Conservation (phyloP, 768 basidiomycete genomes). For the Podaxis sp. region DNA sequence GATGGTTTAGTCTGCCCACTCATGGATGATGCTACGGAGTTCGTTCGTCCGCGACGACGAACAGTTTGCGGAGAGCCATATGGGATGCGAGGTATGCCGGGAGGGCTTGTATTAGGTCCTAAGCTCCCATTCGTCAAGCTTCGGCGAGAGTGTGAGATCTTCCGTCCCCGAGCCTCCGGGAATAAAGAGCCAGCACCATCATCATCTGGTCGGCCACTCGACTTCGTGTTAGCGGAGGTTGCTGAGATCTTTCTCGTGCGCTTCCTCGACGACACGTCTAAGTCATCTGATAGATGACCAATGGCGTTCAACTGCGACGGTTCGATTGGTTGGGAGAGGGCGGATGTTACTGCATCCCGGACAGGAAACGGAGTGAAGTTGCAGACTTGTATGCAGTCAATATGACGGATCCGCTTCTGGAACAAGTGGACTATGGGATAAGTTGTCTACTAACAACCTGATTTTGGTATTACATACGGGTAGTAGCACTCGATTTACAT, state of each 20-base stretch:
- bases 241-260: slow-evolving; percentile 58
- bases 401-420: slow-evolving; percentile 70
- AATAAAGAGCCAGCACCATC: slow-evolving; percentile 14
- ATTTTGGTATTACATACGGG: slow-evolving; percentile 9
- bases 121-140: slow-evolving; percentile 24
- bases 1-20: slow-evolving; percentile 16
- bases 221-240: slow-evolving; percentile 48
- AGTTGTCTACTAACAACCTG: background rate
- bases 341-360: slow-evolving; percentile 73
- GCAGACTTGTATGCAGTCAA: slow-evolving; percentile 67
- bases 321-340: slow-evolving; percentile 62
- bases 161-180: slow-evolving; percentile 25
- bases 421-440: slow-evolving; percentile 11
- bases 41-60: slow-evolving; percentile 33
- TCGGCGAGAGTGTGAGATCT: slow-evolving; percentile 41
- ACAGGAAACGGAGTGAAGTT: slow-evolving; percentile 84
- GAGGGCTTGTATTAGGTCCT: background rate
- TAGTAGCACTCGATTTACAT: background rate
- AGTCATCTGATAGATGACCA: slow-evolving; percentile 58
- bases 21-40: slow-evolving; percentile 47
- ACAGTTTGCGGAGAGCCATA: slow-evolving; percentile 10
- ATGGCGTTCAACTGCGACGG: slow-evolving; percentile 53
- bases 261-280: slow-evolving; percentile 56
- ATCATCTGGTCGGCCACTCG: slow-evolving; percentile 33
- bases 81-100: background rate